phyloP scores from a whole-genome alignment of 768 basidiomycete species.

The Xerocomus spinulosus region DNA sequence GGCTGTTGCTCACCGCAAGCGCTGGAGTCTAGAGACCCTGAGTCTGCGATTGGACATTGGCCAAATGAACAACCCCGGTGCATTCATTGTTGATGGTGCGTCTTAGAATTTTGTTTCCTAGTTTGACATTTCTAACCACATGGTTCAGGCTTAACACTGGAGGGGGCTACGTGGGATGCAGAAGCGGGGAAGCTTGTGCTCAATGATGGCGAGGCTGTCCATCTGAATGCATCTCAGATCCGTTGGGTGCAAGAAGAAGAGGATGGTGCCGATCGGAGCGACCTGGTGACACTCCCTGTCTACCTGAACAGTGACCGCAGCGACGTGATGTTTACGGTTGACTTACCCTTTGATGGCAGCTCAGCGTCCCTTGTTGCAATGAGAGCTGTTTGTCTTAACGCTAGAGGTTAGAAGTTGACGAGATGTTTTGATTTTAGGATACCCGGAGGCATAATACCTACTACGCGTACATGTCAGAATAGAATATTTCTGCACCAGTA shows the following conservation, averaged over 20 bases:
- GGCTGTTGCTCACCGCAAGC: constrained; percentile 88
- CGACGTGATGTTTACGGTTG: constrained; percentile 87
- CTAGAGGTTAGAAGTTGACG: constrained; percentile 47
- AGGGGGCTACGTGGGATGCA: constrained; percentile 74
- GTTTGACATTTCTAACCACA: constrained; percentile 5
- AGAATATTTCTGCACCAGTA: constrained; percentile 12
- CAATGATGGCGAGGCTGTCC: constrained; percentile 79
- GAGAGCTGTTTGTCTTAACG: constrained; percentile 87
- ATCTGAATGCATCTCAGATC: constrained; percentile 77
- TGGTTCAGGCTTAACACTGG: constrained; percentile 69
- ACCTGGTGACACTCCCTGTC: constrained; percentile 77
- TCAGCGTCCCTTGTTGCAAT: constrained; percentile 73
- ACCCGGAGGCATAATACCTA: constrained; percentile 26
- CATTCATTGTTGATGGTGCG: constrained; percentile 87
- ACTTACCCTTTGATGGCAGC: constrained; percentile 69
- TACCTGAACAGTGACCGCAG: constrained; percentile 89
- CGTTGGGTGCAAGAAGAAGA: constrained; percentile 74
- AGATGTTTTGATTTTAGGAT: constrained; percentile 14
- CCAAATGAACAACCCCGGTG: constrained; percentile 66
- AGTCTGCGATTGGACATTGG: constrained; percentile 78
- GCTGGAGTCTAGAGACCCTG: constrained; percentile 90
- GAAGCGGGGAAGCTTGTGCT: constrained; percentile 60
- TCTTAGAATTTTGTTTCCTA: constrained; percentile 2
- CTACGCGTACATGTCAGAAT: constrained; percentile 13
- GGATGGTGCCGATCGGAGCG: constrained; percentile 23